Base-by-base conservation (phyloP, 2,329 filamentous ascomycete species). In the Pyricularia pennisetigena region DNA sequence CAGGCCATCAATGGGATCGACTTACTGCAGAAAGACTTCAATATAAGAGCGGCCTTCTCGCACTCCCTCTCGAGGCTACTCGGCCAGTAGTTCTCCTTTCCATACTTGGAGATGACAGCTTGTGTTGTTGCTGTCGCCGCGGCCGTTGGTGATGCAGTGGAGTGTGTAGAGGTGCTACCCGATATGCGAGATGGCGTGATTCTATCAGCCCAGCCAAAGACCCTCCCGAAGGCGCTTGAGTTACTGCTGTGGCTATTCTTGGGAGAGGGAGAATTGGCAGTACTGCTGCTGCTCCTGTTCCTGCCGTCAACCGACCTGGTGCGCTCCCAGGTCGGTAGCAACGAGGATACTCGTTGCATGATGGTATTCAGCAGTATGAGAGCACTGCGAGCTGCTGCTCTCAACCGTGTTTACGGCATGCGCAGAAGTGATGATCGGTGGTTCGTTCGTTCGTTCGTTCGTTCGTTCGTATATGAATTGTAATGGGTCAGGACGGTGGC, bases 41-140 rank as follows among this genome's bases (percentile, higher is more conserved):
- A 79, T 70, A 97, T 97, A 68, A 93, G 85, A 69, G 93, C 93
- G 64, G 93, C 92, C 80, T 97, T 97, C 79, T 97, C 92, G 78
- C 90, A 91, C 82, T 97, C 94, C 72, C 90, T 90, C 76, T 97
- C 94, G 67, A 97, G 82, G 1, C 89, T 90, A 35, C 91, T 90
- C 3, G 76, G 76, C 76, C 76, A 77, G 69, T 77, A 77, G 8
- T 72, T 73, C 69, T 77, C 76, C 64, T 74, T 73, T 67, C 72
- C 73, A 69, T 71, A 74, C 63, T 73, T 72, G 41, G 62, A 63
- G 29, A 32, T 16, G 20, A 67, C 26, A 12, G 10, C 26, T 29
- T 30, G 65, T 67, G 23, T n/a, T 61, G 63, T 30, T 65, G 12
- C 8, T 65, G 28, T 10, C 28, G 63, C 14, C 16, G 24, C 28